Base-by-base conservation (phyloP, 2,329 filamentous ascomycete genomes). In the Scopulariopsis brevicaulis region DNA sequence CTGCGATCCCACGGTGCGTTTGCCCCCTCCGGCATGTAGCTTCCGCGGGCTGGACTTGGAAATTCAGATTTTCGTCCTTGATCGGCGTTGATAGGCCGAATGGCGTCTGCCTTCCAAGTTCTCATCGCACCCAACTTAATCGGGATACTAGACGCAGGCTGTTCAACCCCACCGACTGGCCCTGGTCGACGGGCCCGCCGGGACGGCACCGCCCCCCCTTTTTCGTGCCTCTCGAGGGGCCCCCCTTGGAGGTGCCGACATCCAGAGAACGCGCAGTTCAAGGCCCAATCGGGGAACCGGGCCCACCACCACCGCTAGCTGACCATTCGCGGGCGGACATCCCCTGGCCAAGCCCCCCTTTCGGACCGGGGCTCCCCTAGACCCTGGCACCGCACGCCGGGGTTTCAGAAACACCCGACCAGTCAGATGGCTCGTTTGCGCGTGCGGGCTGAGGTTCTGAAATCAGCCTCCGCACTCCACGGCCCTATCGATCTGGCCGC, bases 331-430 rank as follows among this genome's bases (percentile, higher is more conserved):
- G 15, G 18, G 40, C 6, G 40, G 40, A 15, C 40, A 6, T 7
- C 15, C n/a, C 40, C 40, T 46, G 18, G 40, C 14, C 14, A 15
- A n/a, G 40, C 18, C 15, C 18, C n/a, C 15, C 15, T n/a, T 46
- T 18, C 40, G 15, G 7, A n/a, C 40, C 40, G 7, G 40, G 15
- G 6, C 18, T n/a, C n/a, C 8, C 11, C n/a, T 15, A 2, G n/a
- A n/a, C 18, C 11, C 18, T 46, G 14, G 40, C 40, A 46, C 15
- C 8, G 40, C 40, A 46, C 5, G n/a, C 40, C 40, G 6, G 40
- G 40, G 60, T 64, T 61, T 60, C 60, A 59, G 58, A 64, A 62
- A 59, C 54, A 60, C 55, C 57, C 58, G 56, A 53, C 59, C 62
- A 63, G 58, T 58, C n/a, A 60, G 18, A 34, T 12, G 12, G 14